These are phyloP conservation scores for Neonectria faginata DNA, from an alignment of 2,329 filamentous ascomycete genomes.

Conservation along the genomic window DNA sequence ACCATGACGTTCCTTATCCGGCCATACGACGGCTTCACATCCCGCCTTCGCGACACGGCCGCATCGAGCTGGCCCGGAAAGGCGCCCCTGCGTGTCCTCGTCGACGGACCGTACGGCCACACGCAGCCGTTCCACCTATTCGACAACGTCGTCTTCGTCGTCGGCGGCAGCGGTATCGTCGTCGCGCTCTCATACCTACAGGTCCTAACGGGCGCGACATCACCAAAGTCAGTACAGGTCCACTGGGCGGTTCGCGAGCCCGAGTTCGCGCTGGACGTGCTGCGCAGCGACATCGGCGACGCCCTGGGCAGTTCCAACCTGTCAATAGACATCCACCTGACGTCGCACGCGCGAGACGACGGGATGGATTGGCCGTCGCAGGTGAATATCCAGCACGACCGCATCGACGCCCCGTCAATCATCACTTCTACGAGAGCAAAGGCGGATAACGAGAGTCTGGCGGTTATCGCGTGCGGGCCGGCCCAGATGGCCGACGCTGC, in stretches of 20 bases:
- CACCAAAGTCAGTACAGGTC: slow-evolving; percentile 48
- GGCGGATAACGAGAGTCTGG: slow-evolving; percentile 46
- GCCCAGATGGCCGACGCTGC: slow-evolving; percentile 59
- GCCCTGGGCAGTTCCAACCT: slow-evolving; percentile 47
- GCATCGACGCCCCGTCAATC: slow-evolving; percentile 51
- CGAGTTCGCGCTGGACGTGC: slow-evolving; percentile 51
- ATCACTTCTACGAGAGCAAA: slow-evolving; percentile 45
- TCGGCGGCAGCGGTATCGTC: slow-evolving; percentile 60
- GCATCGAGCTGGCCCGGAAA: slow-evolving; percentile 41
- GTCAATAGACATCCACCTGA: slow-evolving; percentile 53
- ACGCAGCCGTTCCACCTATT: slow-evolving; percentile 54
- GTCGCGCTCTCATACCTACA: slow-evolving; percentile 55
- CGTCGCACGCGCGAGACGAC: slow-evolving; percentile 34
- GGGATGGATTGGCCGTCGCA: slow-evolving; percentile 30
- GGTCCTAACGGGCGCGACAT: slow-evolving; percentile 36
- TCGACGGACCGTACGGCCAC: slow-evolving; percentile 61
- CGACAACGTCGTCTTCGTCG: slow-evolving; percentile 56
- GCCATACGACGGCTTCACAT: slow-evolving; percentile 59
- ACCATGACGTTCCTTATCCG: slow-evolving; percentile 58
- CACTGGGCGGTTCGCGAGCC: slow-evolving; percentile 60
- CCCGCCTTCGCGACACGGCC: slow-evolving; percentile 50
- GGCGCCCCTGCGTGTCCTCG: slow-evolving; percentile 50
- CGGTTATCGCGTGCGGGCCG: slow-evolving; percentile 59
- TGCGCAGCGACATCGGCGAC: slow-evolving; percentile 49
- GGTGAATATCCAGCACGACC: slow-evolving; percentile 38